Percentiles rank a stretch among this genome's conserved stretches.
phyloP scores from a whole-genome alignment of 1,139 yeast species.

The Geotrichum candidum region DNA sequence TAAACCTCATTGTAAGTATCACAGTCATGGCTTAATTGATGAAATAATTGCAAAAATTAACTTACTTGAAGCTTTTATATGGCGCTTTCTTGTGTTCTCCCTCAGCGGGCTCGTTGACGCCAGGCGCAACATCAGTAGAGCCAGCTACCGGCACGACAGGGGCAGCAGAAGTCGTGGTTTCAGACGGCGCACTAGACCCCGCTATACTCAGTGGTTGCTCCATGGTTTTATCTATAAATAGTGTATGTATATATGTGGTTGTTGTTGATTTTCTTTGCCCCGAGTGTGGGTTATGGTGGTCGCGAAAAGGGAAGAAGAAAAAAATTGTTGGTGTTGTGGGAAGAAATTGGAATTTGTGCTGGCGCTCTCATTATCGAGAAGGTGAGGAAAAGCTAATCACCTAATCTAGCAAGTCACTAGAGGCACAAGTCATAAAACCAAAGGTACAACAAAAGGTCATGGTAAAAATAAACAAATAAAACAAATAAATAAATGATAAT shows the following conservation, averaged over 20 bases:
- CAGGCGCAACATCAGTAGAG: not conserved
- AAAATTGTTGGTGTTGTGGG: too few species aligned
- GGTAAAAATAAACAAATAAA: not conserved
- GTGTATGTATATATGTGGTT: not conserved
- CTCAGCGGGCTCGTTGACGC: not conserved
- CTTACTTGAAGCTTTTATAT: conserved; percentile 18
- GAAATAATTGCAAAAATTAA: not conserved
- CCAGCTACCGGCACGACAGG: not conserved
- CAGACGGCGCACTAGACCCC: not conserved
- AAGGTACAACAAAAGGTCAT: not conserved
- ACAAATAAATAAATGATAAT: not conserved
- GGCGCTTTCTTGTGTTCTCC: conserved; percentile 13
- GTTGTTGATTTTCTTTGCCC: not conserved
- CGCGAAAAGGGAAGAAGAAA: not conserved
- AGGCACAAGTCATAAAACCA: too few species aligned
- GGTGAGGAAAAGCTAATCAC: too few species aligned
- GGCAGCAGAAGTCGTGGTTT: not conserved
- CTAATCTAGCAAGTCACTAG: too few species aligned
- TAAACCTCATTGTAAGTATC: not conserved
- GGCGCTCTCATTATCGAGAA: too few species aligned
- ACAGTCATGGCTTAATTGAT: not conserved
- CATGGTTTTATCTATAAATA: not conserved
- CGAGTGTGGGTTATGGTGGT: not conserved
- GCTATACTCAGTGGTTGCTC: not conserved
- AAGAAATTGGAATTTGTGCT: too few species aligned